phyloP scores from a whole-genome alignment of 1,284 basidiomycete genomes.

The Xerocomus amazonicus region DNA sequence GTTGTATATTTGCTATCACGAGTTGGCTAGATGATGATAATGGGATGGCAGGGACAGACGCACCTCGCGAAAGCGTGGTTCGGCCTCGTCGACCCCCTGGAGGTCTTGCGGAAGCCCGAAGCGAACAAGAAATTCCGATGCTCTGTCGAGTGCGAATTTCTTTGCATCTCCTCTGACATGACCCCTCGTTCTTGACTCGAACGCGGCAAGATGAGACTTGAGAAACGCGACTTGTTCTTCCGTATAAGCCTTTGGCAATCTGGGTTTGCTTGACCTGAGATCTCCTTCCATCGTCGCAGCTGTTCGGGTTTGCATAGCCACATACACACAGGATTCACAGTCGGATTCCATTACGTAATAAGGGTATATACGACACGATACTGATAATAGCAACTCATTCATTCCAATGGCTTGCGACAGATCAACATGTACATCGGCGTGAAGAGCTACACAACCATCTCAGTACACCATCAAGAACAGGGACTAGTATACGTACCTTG shows the following conservation, averaged over 20 bases:
- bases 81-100: constrained; percentile 48
- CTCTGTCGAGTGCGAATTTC: constrained; percentile 58
- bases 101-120: constrained; percentile 55
- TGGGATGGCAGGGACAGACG: neutral
- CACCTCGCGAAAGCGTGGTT: constrained; percentile 55
- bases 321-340: constrained; percentile 24
- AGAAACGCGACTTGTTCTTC: constrained; percentile 48
- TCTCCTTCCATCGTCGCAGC: constrained; percentile 28
- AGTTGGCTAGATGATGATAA: neutral
- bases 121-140: constrained; percentile 50
- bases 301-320: constrained; percentile 18
- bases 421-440: constrained; percentile 79
- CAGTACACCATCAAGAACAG: neutral
- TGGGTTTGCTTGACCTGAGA: constrained; percentile 45
- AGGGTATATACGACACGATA: neutral
- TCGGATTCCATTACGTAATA: constrained; percentile 24
- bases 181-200: constrained; percentile 48
- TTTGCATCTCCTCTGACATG: constrained; percentile 57
- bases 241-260: constrained; percentile 57
- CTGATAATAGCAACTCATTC: constrained; percentile 2
- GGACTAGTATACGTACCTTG: constrained; percentile 55
- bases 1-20: constrained; percentile 56
- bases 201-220: constrained; percentile 45
- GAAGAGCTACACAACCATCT: constrained; percentile 52
- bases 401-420: constrained; percentile 54